Evolutionary conservation across 768 basidiomycete genomes (phyloP).

Genomic region (Sporobolomyces pararoseus): DNA sequence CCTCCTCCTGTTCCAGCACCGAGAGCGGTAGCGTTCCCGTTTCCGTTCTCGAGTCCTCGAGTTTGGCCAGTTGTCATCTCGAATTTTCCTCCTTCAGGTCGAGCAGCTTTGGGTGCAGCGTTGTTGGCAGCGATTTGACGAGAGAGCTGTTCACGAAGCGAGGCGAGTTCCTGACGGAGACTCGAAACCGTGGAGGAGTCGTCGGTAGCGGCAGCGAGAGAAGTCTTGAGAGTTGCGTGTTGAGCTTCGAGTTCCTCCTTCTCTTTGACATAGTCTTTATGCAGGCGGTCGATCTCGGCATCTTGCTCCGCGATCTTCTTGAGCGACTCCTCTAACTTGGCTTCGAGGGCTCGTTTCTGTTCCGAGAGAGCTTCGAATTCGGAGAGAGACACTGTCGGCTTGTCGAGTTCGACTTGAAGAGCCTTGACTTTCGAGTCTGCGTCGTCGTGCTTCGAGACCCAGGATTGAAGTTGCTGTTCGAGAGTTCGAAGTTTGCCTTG

Average conservation of each 20-base stretch:
- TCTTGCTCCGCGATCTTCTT: slow-evolving; percentile 77
- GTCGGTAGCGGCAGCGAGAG: slow-evolving; percentile 59
- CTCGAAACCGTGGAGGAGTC: slow-evolving; percentile 81
- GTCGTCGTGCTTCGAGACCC: slow-evolving; percentile 84
- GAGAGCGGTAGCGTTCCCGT: slow-evolving; percentile 43
- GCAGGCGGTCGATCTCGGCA: slow-evolving; percentile 71
- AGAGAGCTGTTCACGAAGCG: slow-evolving; percentile 88
- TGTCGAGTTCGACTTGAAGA: slow-evolving; percentile 65
- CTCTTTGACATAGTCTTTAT: slow-evolving; percentile 69
- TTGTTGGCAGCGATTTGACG: slow-evolving; percentile 82
- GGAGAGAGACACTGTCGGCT: slow-evolving; percentile 66
- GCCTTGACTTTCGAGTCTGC: slow-evolving; percentile 68
- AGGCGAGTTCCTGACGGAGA: slow-evolving; percentile 87
- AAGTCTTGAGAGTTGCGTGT: slow-evolving; percentile 57
- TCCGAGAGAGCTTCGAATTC: slow-evolving; percentile 70
- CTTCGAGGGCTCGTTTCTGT: slow-evolving; percentile 74
- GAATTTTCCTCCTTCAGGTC: slow-evolving; percentile 48
- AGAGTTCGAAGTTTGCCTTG: slow-evolving; percentile 69
- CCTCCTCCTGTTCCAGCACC: neutral
- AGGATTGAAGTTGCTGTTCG: slow-evolving; percentile 78
- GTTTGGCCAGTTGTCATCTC: slow-evolving; percentile 48
- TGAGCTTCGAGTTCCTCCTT: slow-evolving; percentile 71
- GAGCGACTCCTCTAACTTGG: slow-evolving; percentile 70
- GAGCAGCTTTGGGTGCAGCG: slow-evolving; percentile 38
- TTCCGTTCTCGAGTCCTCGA: slow-evolving; percentile 56